These are phyloP conservation scores for Polychytrium aggregatum DNA, from an alignment of 192 early-diverging fungal species.

Conservation along the genomic window DNA sequence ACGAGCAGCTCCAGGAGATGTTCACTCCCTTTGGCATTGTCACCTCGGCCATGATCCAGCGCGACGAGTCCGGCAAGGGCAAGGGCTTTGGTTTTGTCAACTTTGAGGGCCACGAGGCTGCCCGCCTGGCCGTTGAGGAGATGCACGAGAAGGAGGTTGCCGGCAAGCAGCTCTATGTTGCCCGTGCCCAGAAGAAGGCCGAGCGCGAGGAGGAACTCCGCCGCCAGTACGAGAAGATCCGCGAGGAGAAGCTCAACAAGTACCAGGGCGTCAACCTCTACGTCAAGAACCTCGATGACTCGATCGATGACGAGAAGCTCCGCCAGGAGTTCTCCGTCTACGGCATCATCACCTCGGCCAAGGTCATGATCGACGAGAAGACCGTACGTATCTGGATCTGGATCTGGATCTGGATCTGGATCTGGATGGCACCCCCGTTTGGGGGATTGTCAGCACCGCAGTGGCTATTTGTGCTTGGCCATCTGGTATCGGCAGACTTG, in stretches of 20 bases:
- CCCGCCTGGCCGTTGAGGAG: constrained; percentile 75
- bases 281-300: constrained; percentile 97
- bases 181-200: constrained; percentile 96
- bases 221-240: constrained; percentile 87
- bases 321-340: constrained; percentile 93
- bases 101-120: constrained; percentile 83
- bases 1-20: constrained; percentile 66
- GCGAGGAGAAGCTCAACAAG: constrained; percentile 92
- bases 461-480: no score
- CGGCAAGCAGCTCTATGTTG: constrained; percentile 87
- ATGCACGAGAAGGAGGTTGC: constrained; percentile 87
- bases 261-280: constrained; percentile 99
- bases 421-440: no score
- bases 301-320: constrained; percentile 90
- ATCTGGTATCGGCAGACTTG: no score
- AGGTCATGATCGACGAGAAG: constrained; percentile 96
- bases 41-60: constrained; percentile 66
- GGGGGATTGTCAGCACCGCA: no score
- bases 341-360: constrained; percentile 92
- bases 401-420: no score
- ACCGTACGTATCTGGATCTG: constrained; percentile 18
- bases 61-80: constrained; percentile 73
- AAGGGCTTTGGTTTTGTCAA: constrained; percentile 97
- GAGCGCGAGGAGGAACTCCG: constrained; percentile 97
- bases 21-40: constrained; percentile 73